Conservation (phyloP, 2,329 filamentous ascomycete genomes). For the Aspergillus fumigatiaffinis region DNA sequence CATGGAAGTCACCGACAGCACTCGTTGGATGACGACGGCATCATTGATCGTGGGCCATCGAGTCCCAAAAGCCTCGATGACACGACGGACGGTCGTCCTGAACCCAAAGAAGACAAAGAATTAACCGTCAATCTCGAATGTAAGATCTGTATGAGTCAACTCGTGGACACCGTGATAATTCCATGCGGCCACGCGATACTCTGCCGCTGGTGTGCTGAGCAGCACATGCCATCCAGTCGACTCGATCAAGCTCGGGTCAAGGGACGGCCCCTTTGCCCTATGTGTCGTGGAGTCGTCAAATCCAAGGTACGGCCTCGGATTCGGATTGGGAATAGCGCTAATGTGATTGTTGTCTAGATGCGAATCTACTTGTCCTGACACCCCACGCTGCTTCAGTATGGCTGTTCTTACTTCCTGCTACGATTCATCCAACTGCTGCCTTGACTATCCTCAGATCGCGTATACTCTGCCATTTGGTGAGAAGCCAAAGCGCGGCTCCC, state of each 20-base stretch:
- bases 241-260: constrained; percentile 26
- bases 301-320: constrained; percentile 20
- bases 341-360: neutral
- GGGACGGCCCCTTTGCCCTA: constrained; percentile 20
- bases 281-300: constrained; percentile 26
- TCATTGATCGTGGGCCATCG: neutral
- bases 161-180: constrained; percentile 49
- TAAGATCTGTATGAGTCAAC: constrained; percentile 51
- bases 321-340: neutral
- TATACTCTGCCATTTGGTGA: neutral
- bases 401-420: neutral
- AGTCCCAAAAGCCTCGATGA: constrained; percentile 41
- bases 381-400: neutral
- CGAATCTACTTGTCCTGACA: constrained; percentile 7
- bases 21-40: neutral
- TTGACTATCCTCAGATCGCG: neutral
- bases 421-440: neutral
- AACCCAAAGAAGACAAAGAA: constrained; percentile 46
- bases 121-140: constrained; percentile 51
- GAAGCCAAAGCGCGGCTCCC: neutral
- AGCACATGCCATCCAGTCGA: constrained; percentile 44
- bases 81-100: constrained; percentile 43
- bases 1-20: neutral
- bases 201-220: constrained; percentile 54
- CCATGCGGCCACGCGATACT: constrained; percentile 55